A percentile compares a stretch with the other conserved stretches of the same genome.
phyloP scores from a whole-genome alignment of 495 filamentous ascomycete species.

The Hypoxylon subgilvum region DNA sequence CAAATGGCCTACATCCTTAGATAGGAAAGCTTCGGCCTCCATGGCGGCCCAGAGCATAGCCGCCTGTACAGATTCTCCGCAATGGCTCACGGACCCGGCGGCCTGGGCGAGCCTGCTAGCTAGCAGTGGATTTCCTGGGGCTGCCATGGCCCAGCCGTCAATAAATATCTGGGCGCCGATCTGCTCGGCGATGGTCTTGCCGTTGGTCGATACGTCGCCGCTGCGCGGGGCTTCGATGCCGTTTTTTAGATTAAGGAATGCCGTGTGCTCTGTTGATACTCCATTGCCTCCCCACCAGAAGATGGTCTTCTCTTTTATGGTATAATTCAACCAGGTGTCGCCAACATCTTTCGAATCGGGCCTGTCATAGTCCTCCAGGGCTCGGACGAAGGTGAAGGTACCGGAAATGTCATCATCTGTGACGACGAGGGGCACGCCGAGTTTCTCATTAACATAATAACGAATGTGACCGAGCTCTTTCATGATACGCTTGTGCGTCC shows the following conservation, averaged over 20 bases:
- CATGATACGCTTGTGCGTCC: conserved; percentile 43
- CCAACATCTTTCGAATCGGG: neutral
- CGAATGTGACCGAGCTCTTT: conserved; percentile 37
- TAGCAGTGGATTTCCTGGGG: conserved; percentile 28
- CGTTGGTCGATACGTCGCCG: conserved; percentile 36
- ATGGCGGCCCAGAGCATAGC: conserved; percentile 44
- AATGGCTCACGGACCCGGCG: conserved; percentile 42
- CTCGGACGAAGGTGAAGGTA: conserved; percentile 42
- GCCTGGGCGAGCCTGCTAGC: conserved; percentile 35
- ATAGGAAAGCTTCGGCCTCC: conserved; percentile 42
- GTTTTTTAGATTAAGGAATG: conserved; percentile 38
- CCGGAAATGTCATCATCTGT: conserved; percentile 45
- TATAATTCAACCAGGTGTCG: conserved; percentile 43
- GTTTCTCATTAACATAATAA: conserved; percentile 41
- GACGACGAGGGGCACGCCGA: conserved; percentile 36
- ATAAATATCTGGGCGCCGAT: conserved; percentile 46
- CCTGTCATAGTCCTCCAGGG: conserved; percentile 38
- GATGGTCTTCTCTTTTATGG: conserved; percentile 34
- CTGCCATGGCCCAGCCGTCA: conserved; percentile 41
- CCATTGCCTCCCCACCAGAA: conserved; percentile 47
- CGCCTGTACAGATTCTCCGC: conserved; percentile 40
- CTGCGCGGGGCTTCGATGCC: conserved; percentile 39
- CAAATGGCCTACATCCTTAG: conserved; percentile 34
- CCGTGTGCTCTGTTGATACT: conserved; percentile 45
- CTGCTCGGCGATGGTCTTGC: conserved; percentile 39